Evolutionary conservation across 441 rosid genomes (phyloP), one percentile per base, ranked within the genome.

Genomic region (Flueggea neowawraea): DNA sequence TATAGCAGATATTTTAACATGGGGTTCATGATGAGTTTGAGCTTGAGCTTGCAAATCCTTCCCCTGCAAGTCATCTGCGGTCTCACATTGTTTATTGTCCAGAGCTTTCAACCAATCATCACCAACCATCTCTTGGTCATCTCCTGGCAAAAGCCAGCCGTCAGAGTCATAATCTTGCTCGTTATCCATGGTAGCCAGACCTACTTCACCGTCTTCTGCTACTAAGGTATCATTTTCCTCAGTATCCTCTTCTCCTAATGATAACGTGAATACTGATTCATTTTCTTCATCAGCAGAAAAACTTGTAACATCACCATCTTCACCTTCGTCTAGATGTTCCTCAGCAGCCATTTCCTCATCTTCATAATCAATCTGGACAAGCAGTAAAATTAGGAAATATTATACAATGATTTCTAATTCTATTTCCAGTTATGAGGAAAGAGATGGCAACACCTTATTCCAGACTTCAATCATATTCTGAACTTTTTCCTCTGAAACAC

Each of bases 391-490:
- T 16, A 59, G 28, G 28, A 22, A n/a, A 41, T 66, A 33, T 33
- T 50, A 45, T 36, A 6, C 52, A 39, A 39, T 7, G 13, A 1
- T 13, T 8, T 39, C 14, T 15, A 17, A 4, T 58, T 44, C 41
- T 14, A 17, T 51, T 33, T n/a, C 13, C 5, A 55, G 14, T 39
- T 28, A 55, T 8, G 11, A 57, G 70, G 67, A 44, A 16, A 60
- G 31, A 52, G 22, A 22, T 36, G 62, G 6, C 28, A 58, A 36
- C 12, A 55, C 99, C 90, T 94, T 91, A 66, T 91, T 94, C 99
- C 97, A 91, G 60, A 84, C 97, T 85, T 94, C 95, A 66, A 91
- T 80, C 95, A 94, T 89, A 63, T 85, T 81, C 67, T 80, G 56
- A 58, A 87, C 80, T 82, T 89, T 94, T 76, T 87, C 96, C 58